Conservation (phyloP, 2,329 filamentous ascomycete genomes). For the Arthrobotrys conoides region DNA sequence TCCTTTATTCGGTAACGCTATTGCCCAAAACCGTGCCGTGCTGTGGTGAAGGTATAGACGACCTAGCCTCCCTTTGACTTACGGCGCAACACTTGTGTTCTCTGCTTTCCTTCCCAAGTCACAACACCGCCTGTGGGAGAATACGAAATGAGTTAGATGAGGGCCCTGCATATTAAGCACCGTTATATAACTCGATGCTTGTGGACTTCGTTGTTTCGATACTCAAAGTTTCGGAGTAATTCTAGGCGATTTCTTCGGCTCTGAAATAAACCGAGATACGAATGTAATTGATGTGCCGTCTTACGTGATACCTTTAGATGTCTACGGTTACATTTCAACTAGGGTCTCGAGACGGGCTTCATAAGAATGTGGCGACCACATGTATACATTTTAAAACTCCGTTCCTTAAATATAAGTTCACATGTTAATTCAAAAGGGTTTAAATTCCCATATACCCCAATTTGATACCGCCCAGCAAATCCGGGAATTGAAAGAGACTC, state of each 20-base stretch:
- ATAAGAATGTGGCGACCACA: background rate
- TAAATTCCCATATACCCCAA: background rate
- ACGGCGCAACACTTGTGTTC: slow-evolving; percentile 23
- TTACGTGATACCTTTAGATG: background rate
- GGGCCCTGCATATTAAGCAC: slow-evolving; percentile 13
- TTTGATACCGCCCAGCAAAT: background rate
- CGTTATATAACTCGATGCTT: slow-evolving; percentile 6
- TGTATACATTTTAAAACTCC: background rate
- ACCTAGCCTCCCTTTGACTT: slow-evolving; percentile 3
- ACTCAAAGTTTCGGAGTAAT: slow-evolving; percentile 28
- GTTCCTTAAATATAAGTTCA: background rate
- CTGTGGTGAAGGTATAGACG: background rate
- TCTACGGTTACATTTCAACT: background rate
- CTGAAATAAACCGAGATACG: background rate
- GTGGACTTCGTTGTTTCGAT: slow-evolving; percentile 9
- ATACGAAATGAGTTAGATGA: slow-evolving; percentile 23
- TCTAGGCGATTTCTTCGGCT: slow-evolving; percentile 33
- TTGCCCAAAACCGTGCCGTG: background rate
- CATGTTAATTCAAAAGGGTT: background rate
- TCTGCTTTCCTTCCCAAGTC: slow-evolving; percentile 30
- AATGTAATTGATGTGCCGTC: slow-evolving; percentile 11
- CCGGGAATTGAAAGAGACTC: background rate
- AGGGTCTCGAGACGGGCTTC: background rate
- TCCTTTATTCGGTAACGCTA: slow-evolving; percentile 16
- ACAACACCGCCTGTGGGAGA: slow-evolving; percentile 13